Conservation (phyloP, 768 basidiomycete species). For the Crucibulum laeve region DNA sequence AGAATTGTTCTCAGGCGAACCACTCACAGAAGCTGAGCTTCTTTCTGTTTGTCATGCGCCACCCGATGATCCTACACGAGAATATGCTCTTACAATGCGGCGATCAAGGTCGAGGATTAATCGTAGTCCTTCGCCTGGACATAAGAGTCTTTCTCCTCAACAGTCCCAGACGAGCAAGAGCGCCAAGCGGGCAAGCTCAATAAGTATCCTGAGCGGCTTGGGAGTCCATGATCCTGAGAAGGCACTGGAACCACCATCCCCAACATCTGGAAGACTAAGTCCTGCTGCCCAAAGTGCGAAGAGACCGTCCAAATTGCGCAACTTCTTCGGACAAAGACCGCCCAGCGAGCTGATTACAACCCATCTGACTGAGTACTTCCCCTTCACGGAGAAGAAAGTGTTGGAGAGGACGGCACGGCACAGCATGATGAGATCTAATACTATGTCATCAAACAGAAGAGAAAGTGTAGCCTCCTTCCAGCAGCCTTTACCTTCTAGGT, state of each 20-base stretch:
- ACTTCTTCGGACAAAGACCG: slow-evolving; percentile 97
- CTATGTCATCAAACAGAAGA: slow-evolving; percentile 27
- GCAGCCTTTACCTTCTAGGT: slow-evolving; percentile 45
- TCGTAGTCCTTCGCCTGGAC: slow-evolving; percentile 27
- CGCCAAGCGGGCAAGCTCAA: slow-evolving; percentile 88
- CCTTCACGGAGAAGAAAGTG: slow-evolving; percentile 86
- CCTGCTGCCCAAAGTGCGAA: slow-evolving; percentile 37
- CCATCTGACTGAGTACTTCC: slow-evolving; percentile 94
- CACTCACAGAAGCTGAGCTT: slow-evolving; percentile 78
- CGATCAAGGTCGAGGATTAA: slow-evolving; percentile 46
- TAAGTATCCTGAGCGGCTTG: slow-evolving; percentile 91
- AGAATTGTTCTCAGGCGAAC: slow-evolving; percentile 43
- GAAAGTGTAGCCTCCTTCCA: slow-evolving; percentile 51
- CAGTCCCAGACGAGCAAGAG: slow-evolving; percentile 39
- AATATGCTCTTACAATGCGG: slow-evolving; percentile 74
- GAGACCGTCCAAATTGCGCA: slow-evolving; percentile 72
- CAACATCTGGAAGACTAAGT: slow-evolving; percentile 31
- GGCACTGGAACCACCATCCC: slow-evolving; percentile 57
- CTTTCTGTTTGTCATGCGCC: slow-evolving; percentile 81
- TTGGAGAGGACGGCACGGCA: slow-evolving; percentile 85
- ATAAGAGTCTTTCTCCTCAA: slow-evolving; percentile 18
- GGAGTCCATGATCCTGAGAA: slow-evolving; percentile 81
- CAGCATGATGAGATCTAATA: slow-evolving; percentile 68
- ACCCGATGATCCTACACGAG: slow-evolving; percentile 72
- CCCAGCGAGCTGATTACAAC: slow-evolving; percentile 96